Evolutionary conservation across 2,329 filamentous ascomycete genomes (phyloP).

Genomic region (Leptodontidium sp.): DNA sequence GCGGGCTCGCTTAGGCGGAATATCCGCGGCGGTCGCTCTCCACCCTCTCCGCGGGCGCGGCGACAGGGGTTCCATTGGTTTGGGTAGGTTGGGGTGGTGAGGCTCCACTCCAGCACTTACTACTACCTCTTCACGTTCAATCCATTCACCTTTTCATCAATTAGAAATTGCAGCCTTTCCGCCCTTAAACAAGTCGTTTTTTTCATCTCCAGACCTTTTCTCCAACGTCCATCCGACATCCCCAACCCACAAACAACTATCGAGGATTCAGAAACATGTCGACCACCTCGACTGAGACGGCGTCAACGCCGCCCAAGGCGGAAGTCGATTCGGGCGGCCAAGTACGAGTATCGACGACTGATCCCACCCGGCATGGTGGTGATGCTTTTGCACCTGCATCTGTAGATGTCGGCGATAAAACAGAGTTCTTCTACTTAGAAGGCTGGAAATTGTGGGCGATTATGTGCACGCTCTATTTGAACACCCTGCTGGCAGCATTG

Average conservation of each 20-base stretch:
- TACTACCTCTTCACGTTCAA: conserved; percentile 1
- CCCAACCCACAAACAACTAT: conserved; percentile 1
- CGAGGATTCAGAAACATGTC: neutral
- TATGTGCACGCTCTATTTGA: conserved; percentile 7
- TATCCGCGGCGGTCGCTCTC: neutral
- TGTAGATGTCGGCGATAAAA: neutral
- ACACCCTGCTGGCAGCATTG: conserved; percentile 3
- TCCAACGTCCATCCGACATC: neutral
- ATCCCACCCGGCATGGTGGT: neutral
- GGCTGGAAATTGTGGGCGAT: conserved; percentile 4
- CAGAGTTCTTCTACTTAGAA: conserved; percentile 1
- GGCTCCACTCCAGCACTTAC: neutral
- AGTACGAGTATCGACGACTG: conserved; percentile 5
- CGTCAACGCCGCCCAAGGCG: neutral
- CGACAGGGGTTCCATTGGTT: neutral
- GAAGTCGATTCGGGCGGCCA: neutral
- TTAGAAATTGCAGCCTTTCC: neutral
- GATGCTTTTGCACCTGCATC: conserved; percentile 6
- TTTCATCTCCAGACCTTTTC: conserved; percentile 7
- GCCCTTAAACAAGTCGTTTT: neutral
- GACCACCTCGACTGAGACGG: neutral
- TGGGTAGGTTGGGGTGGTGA: neutral
- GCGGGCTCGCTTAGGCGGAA: neutral
- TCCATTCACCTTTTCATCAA: conserved; percentile 6
- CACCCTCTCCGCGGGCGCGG: neutral